These are phyloP conservation scores for Trichoderma aggressivum DNA, from an alignment of 2,329 filamentous ascomycete species.

Conservation along the genomic window DNA sequence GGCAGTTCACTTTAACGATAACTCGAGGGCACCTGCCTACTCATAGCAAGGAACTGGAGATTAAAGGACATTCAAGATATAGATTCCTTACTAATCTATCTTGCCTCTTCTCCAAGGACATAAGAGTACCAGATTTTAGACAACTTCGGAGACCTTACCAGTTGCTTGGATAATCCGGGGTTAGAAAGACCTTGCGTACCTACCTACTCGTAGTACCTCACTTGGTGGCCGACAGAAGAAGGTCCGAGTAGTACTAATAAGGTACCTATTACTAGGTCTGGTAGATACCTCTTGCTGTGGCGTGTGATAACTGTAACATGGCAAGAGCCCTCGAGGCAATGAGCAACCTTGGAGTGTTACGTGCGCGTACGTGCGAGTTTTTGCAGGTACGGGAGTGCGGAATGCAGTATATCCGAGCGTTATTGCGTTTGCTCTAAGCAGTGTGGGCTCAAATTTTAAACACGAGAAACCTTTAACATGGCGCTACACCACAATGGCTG, in stretches of 20 bases:
- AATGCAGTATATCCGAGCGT: background rate
- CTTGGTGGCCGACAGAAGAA: background rate
- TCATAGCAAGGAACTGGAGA: background rate
- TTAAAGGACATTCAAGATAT: background rate
- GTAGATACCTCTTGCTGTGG: background rate
- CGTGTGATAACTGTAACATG: background rate
- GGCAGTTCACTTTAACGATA: background rate
- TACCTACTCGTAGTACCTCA: background rate
- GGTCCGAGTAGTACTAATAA: background rate
- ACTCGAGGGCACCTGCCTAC: background rate
- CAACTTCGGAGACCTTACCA: too few species aligned
- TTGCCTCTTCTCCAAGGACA: background rate
- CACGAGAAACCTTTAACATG: background rate
- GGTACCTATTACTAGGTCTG: background rate
- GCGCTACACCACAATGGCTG: background rate
- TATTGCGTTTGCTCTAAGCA: background rate
- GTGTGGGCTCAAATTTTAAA: conserved; percentile 1
- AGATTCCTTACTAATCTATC: background rate
- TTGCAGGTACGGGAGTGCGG: background rate
- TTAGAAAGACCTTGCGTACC: background rate
- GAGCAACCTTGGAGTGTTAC: background rate
- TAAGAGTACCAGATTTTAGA: background rate
- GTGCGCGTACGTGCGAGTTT: background rate
- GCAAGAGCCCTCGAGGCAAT: background rate
- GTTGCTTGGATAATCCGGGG: background rate